phyloP scores from a whole-genome alignment of 768 basidiomycete species.

The Hirschioporus abietinus region DNA sequence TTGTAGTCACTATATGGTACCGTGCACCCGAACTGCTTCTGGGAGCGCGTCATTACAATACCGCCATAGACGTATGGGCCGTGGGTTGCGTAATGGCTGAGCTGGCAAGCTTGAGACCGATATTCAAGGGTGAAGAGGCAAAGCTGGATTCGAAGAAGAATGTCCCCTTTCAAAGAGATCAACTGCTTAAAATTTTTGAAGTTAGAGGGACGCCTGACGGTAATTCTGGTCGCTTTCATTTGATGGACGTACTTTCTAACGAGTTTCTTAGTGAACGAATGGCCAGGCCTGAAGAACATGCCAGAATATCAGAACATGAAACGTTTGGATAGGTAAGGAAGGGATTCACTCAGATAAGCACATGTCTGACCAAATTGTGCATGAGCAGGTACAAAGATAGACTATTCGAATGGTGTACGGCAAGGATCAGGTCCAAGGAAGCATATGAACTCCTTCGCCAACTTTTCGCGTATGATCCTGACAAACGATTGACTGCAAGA shows the following conservation, averaged over 20 bases:
- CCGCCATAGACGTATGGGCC: conserved; percentile 95
- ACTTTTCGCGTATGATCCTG: conserved; percentile 89
- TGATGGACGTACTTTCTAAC: not conserved
- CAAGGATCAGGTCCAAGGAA: conserved; percentile 49
- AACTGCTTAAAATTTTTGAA: conserved; percentile 93
- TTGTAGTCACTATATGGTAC: conserved; percentile 99
- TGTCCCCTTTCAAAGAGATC: conserved; percentile 94
- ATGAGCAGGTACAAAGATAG: conserved; percentile 50
- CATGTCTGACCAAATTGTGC: not conserved
- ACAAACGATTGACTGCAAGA: conserved; percentile 74
- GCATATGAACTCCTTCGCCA: conserved; percentile 82
- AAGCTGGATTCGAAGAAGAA: conserved; percentile 97
- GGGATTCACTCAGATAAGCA: not conserved
- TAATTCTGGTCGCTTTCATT: conserved; percentile 28
- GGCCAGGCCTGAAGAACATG: conserved; percentile 82
- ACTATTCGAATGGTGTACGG: conserved; percentile 70
- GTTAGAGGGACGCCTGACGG: conserved; percentile 86
- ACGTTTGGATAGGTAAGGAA: conserved; percentile 63
- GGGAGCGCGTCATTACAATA: conserved; percentile 97
- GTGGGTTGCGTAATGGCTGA: conserved; percentile 98
- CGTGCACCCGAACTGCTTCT: conserved; percentile 93
- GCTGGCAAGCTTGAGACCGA: conserved; percentile 86
- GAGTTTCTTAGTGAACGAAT: conserved; percentile 60
- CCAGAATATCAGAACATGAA: conserved; percentile 85
- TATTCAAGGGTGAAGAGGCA: conserved; percentile 99